Base-by-base conservation (phyloP, 257 asterid genomes). In the Nicotiana sylvestris region DNA sequence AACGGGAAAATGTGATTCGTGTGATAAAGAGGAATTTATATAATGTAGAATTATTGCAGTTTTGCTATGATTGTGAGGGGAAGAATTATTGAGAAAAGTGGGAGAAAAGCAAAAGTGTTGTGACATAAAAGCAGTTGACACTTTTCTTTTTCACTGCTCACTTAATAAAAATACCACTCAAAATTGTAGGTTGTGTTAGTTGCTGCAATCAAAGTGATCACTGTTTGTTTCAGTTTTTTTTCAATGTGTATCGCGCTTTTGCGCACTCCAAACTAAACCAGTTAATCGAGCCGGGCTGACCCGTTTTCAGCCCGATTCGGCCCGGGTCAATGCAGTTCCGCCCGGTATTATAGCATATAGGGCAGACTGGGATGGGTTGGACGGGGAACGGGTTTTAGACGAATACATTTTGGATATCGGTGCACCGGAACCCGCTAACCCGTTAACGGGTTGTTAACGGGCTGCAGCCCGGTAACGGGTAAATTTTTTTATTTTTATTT, bases 121-220 rank as follows among this genome's bases (percentile, higher is more conserved):
- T 13, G 80, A 27, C 12, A 74, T 74, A 74, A 74, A 74, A 74
- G 80, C 80, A 74, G 80, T 43, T 74, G 61, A 74, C 25, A 74
- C 15, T 46, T 72, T 74, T 0, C 29, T 74, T 51, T 74, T 49
- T 8, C 43, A 74, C 80, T 7, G 64, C 78, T 17, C 78, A 39
- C 58, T 57, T 57, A 35, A 9, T 35, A 9, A 7, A 43, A 32
- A 32, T 66, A 66, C 27, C 13, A 15, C 49, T 66, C 49, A 6
- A 32, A 32, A 15, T 4, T 1, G 4, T 66, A 66, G 25, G 46
- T 6, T 15, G 25, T 30, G 49, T 33, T 33, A 16, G 15, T 66
- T 17, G 25, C 18, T 33, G 76, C 18, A 66, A 15, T 68, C 30
- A 9, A 69, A 69, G 33, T 69, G 77, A 69, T 39, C 2, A 5